phyloP scores from a whole-genome alignment of 83 land plant genomes.

The Picea mariana region DNA sequence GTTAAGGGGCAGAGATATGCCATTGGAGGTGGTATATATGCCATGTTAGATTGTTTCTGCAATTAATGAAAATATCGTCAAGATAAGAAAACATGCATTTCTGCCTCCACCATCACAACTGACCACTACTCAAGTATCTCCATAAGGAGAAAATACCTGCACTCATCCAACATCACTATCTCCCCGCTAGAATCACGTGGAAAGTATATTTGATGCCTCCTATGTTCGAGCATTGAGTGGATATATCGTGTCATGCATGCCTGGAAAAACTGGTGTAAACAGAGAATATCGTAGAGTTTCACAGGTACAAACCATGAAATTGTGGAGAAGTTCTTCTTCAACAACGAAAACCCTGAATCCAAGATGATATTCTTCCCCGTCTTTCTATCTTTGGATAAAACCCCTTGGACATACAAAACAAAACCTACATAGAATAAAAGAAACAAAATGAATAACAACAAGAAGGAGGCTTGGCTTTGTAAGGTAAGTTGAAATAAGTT shows the following conservation, averaged over 20 bases:
- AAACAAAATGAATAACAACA: too few relatives aligned
- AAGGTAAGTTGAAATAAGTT: too few relatives aligned
- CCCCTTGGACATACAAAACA: neutral
- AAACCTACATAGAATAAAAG: neutral
- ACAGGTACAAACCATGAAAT: neutral
- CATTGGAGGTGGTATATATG: too few relatives aligned
- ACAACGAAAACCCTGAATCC: too few relatives aligned
- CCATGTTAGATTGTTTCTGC: too few relatives aligned
- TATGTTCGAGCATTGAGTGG: constrained; percentile 21
- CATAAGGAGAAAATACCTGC: too few relatives aligned
- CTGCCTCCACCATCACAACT: constrained; percentile 18
- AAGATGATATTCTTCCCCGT: too few relatives aligned
- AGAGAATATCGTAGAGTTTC: constrained; percentile 20
- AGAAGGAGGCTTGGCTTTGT: too few relatives aligned
- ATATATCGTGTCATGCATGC: constrained; percentile 28
- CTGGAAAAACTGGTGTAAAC: constrained; percentile 31
- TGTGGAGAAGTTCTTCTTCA: neutral
- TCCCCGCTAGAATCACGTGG: constrained; percentile 18
- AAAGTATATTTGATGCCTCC: constrained; percentile 6
- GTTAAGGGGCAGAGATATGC: too few relatives aligned
- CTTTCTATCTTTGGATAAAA: neutral
- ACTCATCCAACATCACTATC: constrained; percentile 15
- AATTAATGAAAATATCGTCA: too few relatives aligned
- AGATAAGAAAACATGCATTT: constrained; percentile 11
- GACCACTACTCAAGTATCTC: constrained; percentile 38